Percentiles rank a stretch among this genome's conserved stretches.
These are phyloP conservation scores for Nitzschia sp. DNA, from an alignment of 108 stramenopile species.

Conservation along the genomic window DNA sequence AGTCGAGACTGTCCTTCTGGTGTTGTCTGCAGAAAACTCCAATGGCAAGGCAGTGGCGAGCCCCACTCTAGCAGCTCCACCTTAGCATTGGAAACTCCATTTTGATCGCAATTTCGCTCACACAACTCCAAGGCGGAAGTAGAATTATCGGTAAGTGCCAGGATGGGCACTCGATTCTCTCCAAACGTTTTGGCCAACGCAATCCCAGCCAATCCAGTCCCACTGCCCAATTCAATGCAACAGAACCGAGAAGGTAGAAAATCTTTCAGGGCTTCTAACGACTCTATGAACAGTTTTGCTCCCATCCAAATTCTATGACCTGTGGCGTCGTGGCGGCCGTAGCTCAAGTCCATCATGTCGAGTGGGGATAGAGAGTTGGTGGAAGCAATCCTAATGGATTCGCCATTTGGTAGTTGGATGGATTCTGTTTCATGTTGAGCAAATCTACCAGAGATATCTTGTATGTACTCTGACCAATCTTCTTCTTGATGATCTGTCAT, in stretches of 20 bases:
- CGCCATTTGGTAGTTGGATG: not conserved
- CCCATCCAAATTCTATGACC: constrained; percentile 74
- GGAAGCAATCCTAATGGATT: constrained; percentile 8
- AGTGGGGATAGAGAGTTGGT: constrained; percentile 45
- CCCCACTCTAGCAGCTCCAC: constrained; percentile 52
- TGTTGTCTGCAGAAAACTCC: not conserved
- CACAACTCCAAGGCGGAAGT: constrained; percentile 47
- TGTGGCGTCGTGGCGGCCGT: constrained; percentile 56
- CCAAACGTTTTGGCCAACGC: constrained; percentile 23
- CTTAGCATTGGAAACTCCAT: constrained; percentile 4
- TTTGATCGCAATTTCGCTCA: constrained; percentile 46
- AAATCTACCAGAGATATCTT: not conserved
- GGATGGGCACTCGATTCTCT: not conserved
- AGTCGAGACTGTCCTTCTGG: not conserved
- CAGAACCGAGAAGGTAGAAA: not conserved
- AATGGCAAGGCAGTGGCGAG: not conserved
- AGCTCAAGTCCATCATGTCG: constrained; percentile 68
- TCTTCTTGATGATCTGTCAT: not conserved
- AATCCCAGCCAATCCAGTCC: constrained; percentile 63
- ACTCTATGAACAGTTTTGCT: constrained; percentile 47
- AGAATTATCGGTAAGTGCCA: constrained; percentile 50
- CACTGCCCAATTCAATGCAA: constrained; percentile 62
- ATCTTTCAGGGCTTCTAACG: not conserved
- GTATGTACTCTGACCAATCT: not conserved
- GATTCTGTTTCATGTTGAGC: not conserved